A percentile compares a stretch with the other conserved stretches of the same genome.
Conservation (phyloP, 164 flowering plant genomes). For the Chimonanthus praecox region DNA sequence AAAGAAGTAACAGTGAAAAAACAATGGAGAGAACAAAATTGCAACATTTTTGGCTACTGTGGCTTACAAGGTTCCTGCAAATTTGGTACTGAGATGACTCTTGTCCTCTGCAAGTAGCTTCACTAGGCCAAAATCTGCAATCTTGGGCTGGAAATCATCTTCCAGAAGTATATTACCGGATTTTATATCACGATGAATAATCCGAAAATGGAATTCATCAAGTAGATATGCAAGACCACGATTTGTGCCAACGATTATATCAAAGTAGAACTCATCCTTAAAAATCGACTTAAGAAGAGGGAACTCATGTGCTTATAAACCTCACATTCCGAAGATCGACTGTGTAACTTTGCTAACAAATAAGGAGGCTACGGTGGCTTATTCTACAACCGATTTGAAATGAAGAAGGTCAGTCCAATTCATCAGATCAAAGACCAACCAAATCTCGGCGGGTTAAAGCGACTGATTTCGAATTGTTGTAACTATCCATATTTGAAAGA, state of each 20-base stretch:
- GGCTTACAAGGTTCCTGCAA: slow-evolving; percentile 65
- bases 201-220: slow-evolving; percentile 44
- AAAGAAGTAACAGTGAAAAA: background rate
- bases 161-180: slow-evolving; percentile 49
- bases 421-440: no score
- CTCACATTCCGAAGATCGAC: no score
- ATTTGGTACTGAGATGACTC: slow-evolving; percentile 48
- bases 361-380: no score
- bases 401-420: no score
- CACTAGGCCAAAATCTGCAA: slow-evolving; percentile 65
- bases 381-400: no score
- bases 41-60: slow-evolving; percentile 4
- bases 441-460: no score
- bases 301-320: no score
- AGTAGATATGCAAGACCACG: slow-evolving; percentile 55
- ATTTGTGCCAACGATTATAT: slow-evolving; percentile 43
- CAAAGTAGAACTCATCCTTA: background rate
- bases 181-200: slow-evolving; percentile 58
- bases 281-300: no score
- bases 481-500: background rate
- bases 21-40: background rate
- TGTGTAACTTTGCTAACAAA: no score
- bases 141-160: slow-evolving; percentile 45
- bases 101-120: slow-evolving; percentile 51
- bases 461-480: background rate